phyloP scores from a whole-genome alignment of 2,329 filamentous ascomycete genomes.

The Cordyceps cateniannulata region DNA sequence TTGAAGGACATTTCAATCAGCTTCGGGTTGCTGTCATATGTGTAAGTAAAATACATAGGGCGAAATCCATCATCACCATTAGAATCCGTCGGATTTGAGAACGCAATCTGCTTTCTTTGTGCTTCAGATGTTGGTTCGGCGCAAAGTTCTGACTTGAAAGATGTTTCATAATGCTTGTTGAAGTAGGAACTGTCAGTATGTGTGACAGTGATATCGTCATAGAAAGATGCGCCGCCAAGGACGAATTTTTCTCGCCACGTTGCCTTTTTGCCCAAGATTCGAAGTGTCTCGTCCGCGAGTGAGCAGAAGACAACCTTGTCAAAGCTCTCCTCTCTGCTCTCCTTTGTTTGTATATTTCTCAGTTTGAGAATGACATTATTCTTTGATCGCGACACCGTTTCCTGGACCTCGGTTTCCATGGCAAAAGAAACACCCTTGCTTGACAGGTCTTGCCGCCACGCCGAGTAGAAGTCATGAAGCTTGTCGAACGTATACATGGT shows the following conservation, averaged over 20 bases:
- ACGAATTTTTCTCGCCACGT: slow-evolving; percentile 58
- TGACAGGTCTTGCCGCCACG: slow-evolving; percentile 49
- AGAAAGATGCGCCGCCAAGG: slow-evolving; percentile 63
- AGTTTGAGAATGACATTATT: slow-evolving; percentile 46
- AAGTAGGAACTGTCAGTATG: slow-evolving; percentile 61
- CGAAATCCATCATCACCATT: slow-evolving; percentile 47
- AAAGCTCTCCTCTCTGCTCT: slow-evolving; percentile 47
- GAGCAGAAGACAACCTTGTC: slow-evolving; percentile 63
- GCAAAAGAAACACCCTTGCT: slow-evolving; percentile 50
- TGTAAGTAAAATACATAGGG: slow-evolving; percentile 61
- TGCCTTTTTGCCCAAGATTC: slow-evolving; percentile 50
- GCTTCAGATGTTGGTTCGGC: slow-evolving; percentile 37
- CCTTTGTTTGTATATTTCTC: slow-evolving; percentile 44
- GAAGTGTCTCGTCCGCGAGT: slow-evolving; percentile 57
- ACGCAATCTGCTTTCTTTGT: slow-evolving; percentile 33
- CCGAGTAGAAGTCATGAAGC: slow-evolving; percentile 53
- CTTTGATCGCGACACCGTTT: slow-evolving; percentile 44
- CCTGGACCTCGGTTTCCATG: slow-evolving; percentile 48
- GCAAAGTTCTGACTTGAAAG: slow-evolving; percentile 45
- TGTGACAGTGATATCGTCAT: slow-evolving; percentile 65
- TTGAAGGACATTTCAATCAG: slow-evolving; percentile 68
- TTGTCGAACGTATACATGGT: slow-evolving; percentile 63
- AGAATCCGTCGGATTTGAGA: slow-evolving; percentile 38
- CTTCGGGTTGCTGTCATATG: slow-evolving; percentile 47
- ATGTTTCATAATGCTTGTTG: slow-evolving; percentile 60